Percentiles rank a stretch among this genome's conserved stretches.
Evolutionary conservation across 2,329 filamentous ascomycete genomes (phyloP).

Genomic region (Fusarium floridanum): DNA sequence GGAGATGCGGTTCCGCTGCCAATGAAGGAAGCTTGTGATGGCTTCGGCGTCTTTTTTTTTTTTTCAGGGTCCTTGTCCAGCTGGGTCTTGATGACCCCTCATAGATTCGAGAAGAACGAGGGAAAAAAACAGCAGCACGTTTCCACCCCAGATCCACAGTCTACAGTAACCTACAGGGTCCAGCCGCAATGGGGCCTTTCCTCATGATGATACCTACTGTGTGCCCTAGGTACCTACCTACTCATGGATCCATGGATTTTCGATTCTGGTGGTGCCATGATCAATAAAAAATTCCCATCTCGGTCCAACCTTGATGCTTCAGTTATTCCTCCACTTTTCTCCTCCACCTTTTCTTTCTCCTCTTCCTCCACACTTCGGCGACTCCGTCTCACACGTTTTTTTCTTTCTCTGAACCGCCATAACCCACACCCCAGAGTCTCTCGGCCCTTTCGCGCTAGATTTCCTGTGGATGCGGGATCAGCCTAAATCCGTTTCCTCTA

Average conservation of each 20-base stretch:
- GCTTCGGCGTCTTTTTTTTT: constrained; percentile 5
- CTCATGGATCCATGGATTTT: not conserved
- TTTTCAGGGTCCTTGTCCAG: constrained; percentile 23
- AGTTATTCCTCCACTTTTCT: constrained; percentile 7
- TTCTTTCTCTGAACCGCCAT: not conserved
- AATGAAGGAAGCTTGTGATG: not conserved
- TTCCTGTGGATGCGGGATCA: constrained; percentile 20
- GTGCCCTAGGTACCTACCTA: no score
- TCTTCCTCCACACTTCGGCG: constrained; percentile 31
- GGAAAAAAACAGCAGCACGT: constrained; percentile 14
- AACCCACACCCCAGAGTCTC: constrained; percentile 9
- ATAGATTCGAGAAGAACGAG: not conserved
- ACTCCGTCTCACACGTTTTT: constrained; percentile 31
- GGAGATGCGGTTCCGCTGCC: constrained; percentile 16
- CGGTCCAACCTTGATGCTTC: constrained; percentile 1
- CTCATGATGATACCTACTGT: not conserved
- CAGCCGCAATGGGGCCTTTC: not conserved
- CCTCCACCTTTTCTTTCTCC: not conserved
- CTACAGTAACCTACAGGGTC: not conserved
- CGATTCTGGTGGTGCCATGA: constrained; percentile 8
- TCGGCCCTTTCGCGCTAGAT: not conserved
- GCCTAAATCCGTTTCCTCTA: constrained; percentile 17
- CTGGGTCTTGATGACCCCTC: not conserved
- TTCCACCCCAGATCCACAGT: constrained; percentile 38
- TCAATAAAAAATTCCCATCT: constrained; percentile 6